Conservation (phyloP, 2,329 filamentous ascomycete genomes). For the Paecilomyces sp. region DNA sequence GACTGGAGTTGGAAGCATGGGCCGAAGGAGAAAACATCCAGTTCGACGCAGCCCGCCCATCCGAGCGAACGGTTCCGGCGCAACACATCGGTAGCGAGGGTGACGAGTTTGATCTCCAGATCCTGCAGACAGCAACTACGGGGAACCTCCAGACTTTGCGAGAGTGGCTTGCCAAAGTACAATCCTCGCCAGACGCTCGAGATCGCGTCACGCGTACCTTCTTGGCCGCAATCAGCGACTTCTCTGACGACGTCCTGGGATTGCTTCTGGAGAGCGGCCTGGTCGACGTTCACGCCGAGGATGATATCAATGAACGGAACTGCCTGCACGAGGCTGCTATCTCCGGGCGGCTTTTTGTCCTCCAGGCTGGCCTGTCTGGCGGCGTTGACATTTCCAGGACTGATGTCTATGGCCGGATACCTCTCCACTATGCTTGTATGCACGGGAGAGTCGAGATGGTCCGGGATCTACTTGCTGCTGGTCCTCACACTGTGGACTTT, state of each 20-base stretch:
- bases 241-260: slow-evolving; percentile 66
- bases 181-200: slow-evolving; percentile 52
- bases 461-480: slow-evolving; percentile 61
- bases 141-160: slow-evolving; percentile 71
- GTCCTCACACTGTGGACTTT: slow-evolving; percentile 69
- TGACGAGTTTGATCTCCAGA: slow-evolving; percentile 78
- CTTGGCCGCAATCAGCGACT: slow-evolving; percentile 80
- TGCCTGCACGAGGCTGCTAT: slow-evolving; percentile 96
- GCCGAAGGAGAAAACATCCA: slow-evolving; percentile 91
- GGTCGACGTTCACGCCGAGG: slow-evolving; percentile 86
- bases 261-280: slow-evolving; percentile 71
- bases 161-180: slow-evolving; percentile 71
- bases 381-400: slow-evolving; percentile 71
- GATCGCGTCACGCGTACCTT: slow-evolving; percentile 87
- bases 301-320: slow-evolving; percentile 96
- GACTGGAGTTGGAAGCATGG: slow-evolving; percentile 93
- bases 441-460: slow-evolving; percentile 84
- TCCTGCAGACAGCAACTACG: slow-evolving; percentile 74
- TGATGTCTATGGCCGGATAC: slow-evolving; percentile 90
- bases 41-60: slow-evolving; percentile 53
- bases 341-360: slow-evolving; percentile 73
- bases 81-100: slow-evolving; percentile 64
- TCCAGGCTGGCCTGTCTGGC: slow-evolving; percentile 66
- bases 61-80: slow-evolving; percentile 29
- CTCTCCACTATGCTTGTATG: slow-evolving; percentile 93